Base-by-base conservation (phyloP, 768 basidiomycete species). In the Lactifluus pinguis region DNA sequence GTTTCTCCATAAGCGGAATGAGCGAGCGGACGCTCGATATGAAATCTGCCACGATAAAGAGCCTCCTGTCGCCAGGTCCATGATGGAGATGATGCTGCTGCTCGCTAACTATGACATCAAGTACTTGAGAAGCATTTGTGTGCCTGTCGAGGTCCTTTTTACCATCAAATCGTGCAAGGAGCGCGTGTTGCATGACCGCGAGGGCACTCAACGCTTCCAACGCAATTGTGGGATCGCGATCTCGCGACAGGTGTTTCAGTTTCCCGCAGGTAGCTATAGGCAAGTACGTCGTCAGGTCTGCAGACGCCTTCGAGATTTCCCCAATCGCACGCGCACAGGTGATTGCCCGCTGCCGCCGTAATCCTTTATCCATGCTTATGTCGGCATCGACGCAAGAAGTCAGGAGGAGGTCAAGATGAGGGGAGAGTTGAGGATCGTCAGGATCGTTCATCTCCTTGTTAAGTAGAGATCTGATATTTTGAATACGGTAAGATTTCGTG, bases 301-400 rank as follows among this genome's bases (percentile, higher is more conserved):
- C 9, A 17, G 61, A 55, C 13, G 59, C 53, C 17, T 11, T 61
- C 21, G 53, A 54, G 13, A 63, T 48, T 13, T 61, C 53, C 49
- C 49, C 52, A 45, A 62, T 29, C 6, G 60, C 62, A 21, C 45
- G 53, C 14, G 50, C 11, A 19, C 62, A 63, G 10, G 52, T 55
- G 49, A 63, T 38, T 5, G 59, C 59, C 14, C 62, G 62, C 9
- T 45, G 59, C 11, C 53, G 49, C 14, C 62, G 62, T 14, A 25
- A 34, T 3, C n/a, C 44, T 4, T 55, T 45, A 29, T 54, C 59
- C 53, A 63, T 61, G 15, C 57, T 53, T 39, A 49, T 39, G 21
- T 63, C 17, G 3, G 19, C 36, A 2, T 55, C 29, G 34, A 55
- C 21, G 34, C 62, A 63, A n/a, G 58, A 47, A 1, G 42, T 59